A percentile compares a stretch with the other conserved stretches of the same genome.
Conservation (phyloP, 2,329 filamentous ascomycete species). For the Phaeosphaeria sp. region DNA sequence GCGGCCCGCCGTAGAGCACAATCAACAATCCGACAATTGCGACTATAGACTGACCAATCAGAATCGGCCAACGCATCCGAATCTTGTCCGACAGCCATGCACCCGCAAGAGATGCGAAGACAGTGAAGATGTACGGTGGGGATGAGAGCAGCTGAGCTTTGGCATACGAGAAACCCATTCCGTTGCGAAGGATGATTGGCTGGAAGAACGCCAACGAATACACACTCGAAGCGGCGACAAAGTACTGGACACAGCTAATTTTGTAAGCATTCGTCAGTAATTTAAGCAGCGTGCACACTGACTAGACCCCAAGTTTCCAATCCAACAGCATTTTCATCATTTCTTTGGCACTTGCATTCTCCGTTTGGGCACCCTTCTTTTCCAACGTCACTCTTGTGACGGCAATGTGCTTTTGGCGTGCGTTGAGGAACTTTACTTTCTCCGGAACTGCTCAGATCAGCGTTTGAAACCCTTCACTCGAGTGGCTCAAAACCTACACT, state of each 20-base stretch:
- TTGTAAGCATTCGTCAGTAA: neutral
- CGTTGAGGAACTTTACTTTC: constrained; percentile 35
- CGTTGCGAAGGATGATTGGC: constrained; percentile 33
- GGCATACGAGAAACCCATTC: constrained; percentile 33
- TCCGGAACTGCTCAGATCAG: constrained; percentile 25
- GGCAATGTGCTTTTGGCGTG: constrained; percentile 35
- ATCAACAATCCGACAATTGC: constrained; percentile 29
- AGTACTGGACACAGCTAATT: constrained; percentile 36
- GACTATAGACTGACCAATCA: constrained; percentile 25
- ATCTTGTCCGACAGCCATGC: constrained; percentile 33
- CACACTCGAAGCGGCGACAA: constrained; percentile 35
- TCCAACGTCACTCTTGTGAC: constrained; percentile 32
- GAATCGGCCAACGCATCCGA: constrained; percentile 29
- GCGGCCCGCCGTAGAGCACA: constrained; percentile 25
- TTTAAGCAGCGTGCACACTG: constrained; percentile 1
- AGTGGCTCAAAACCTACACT: constrained; percentile 17
- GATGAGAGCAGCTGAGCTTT: constrained; percentile 30
- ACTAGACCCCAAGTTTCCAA: constrained; percentile 40
- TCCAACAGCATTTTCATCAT: constrained; percentile 33
- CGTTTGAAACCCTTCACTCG: too few relatives aligned
- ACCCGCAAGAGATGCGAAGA: constrained; percentile 22
- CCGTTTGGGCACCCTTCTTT: constrained; percentile 27
- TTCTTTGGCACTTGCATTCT: constrained; percentile 31
- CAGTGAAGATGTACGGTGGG: constrained; percentile 31
- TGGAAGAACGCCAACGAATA: constrained; percentile 33